Evolutionary conservation across 805 yeast species (phyloP).

Genomic region (Sungouiozyma ichnusensis): DNA sequence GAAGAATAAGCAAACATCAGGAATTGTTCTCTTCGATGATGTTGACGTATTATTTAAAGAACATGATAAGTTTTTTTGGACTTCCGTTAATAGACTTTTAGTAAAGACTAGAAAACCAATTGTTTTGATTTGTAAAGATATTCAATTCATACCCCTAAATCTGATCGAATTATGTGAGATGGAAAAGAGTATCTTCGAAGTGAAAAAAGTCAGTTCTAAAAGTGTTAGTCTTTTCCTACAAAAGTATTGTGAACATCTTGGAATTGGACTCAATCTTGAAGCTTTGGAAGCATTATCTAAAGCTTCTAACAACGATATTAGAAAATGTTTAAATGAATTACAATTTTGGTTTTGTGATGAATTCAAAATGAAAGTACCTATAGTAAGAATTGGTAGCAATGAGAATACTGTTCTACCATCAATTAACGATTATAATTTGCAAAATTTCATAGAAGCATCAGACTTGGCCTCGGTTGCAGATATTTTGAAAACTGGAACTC

Average conservation of each 20-base stretch:
- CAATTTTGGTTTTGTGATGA: constrained; percentile 27
- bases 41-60: constrained; percentile 70
- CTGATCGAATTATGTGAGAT: constrained; percentile 37
- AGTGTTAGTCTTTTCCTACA: constrained; percentile 30
- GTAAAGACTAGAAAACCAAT: constrained; percentile 58
- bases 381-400: neutral
- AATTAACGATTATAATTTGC: neutral
- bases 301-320: constrained; percentile 32
- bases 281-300: constrained; percentile 25
- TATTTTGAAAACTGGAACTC: constrained; percentile 7
- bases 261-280: constrained; percentile 26
- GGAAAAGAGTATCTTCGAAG: constrained; percentile 33
- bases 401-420: neutral
- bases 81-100: constrained; percentile 50
- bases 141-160: constrained; percentile 37
- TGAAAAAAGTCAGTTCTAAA: constrained; percentile 13
- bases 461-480: constrained; percentile 17
- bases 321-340: constrained; percentile 36
- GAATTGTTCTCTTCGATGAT: constrained; percentile 74
- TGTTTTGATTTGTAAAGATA: constrained; percentile 50
- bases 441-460: constrained; percentile 4
- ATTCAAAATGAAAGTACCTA: neutral
- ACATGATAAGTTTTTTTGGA: constrained; percentile 76
- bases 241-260: constrained; percentile 18
- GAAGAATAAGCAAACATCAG: constrained; percentile 39